Evolutionary conservation across 768 basidiomycete species (phyloP).

Genomic region (Sarcodon aspratus): DNA sequence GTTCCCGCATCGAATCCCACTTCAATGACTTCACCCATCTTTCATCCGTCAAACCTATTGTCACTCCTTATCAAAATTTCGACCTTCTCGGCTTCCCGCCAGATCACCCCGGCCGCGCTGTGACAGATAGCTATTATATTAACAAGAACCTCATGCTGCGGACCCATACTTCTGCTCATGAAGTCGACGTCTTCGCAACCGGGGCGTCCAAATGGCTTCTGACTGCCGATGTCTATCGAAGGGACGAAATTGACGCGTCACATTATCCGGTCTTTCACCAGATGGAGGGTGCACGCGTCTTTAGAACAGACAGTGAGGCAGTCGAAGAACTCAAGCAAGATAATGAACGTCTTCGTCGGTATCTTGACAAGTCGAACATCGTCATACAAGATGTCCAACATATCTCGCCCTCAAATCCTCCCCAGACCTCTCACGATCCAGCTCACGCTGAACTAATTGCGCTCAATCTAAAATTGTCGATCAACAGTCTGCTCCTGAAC

Average conservation of each 20-base stretch:
- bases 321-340: conserved; percentile 59
- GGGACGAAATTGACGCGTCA: conserved; percentile 94
- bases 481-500: conserved; percentile 76
- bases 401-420: conserved; percentile 65
- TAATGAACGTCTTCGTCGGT: conserved; percentile 47
- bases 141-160: conserved; percentile 87
- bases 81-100: conserved; percentile 90
- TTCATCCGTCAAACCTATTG: conserved; percentile 76
- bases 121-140: conserved; percentile 93
- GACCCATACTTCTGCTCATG: conserved; percentile 97
- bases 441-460: conserved; percentile 60
- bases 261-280: conserved; percentile 99
- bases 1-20: conserved; percentile 73
- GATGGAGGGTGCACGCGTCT: conserved; percentile 88
- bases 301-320: conserved; percentile 43
- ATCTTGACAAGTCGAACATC: conserved; percentile 65
- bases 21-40: conserved; percentile 65
- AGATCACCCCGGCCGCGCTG: conserved; percentile 87
- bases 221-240: conserved; percentile 92
- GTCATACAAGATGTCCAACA: conserved; percentile 80
- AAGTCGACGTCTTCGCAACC: conserved; percentile 78
- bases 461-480: conserved; percentile 78
- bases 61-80: conserved; percentile 87
- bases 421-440: conserved; percentile 70
- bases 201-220: conserved; percentile 81